A percentile compares a stretch with the other conserved stretches of the same genome.
phyloP scores from a whole-genome alignment of 2,329 filamentous ascomycete genomes.

The Stromatinia cepivora region DNA sequence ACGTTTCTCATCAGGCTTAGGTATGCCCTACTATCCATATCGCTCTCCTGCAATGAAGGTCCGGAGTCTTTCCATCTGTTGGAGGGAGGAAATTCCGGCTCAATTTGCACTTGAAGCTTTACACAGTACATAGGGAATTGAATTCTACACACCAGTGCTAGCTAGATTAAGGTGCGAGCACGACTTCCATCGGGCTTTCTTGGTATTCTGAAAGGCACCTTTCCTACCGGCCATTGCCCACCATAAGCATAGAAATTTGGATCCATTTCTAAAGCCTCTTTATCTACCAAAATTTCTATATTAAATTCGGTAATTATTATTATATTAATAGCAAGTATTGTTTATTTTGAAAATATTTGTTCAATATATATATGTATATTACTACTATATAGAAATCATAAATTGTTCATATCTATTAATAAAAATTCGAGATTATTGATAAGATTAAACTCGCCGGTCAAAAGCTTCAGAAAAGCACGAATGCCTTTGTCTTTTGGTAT shows the following conservation, averaged over 20 bases:
- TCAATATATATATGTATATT: not conserved
- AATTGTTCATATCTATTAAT: not conserved
- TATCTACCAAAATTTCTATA: not conserved
- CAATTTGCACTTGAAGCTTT: too few relatives aligned
- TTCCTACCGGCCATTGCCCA: not conserved
- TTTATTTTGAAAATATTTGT: not conserved
- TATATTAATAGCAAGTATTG: not conserved
- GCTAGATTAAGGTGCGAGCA: too few relatives aligned
- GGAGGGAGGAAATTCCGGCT: too few relatives aligned
- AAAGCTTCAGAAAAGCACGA: not conserved
- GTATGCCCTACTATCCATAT: not conserved
- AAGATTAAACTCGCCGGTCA: conserved; percentile 14
- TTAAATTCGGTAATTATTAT: not conserved
- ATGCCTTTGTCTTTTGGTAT: conserved; percentile 22
- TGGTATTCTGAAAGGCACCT: not conserved
- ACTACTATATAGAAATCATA: not conserved
- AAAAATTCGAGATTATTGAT: not conserved
- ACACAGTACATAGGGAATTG: too few relatives aligned
- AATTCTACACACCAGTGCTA: too few relatives aligned
- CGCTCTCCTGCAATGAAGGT: not conserved
- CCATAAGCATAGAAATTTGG: not conserved
- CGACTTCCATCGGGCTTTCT: not conserved
- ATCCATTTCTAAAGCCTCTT: not conserved
- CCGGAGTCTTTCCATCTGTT: too few relatives aligned
- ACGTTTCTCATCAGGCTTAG: not conserved